Evolutionary conservation across 2,329 filamentous ascomycete species (phyloP), one percentile per base, ranked within the genome.

Genomic region (Leptosphaerulina australis): DNA sequence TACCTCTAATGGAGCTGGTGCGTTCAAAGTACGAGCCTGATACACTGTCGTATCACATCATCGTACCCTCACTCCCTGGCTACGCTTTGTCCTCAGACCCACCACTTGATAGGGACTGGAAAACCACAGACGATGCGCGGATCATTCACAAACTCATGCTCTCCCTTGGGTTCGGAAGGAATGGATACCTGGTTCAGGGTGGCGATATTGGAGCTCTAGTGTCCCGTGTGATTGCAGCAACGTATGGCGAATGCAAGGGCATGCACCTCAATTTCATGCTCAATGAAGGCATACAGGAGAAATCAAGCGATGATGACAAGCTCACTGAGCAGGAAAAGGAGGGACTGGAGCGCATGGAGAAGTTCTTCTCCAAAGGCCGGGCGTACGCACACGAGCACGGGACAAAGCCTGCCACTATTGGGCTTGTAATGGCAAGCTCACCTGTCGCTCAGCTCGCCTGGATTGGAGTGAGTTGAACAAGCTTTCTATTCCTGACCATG

Each of bases 381-480:
- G 81, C 76, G 0, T 87, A 85, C 60, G 75, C 76, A 0, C 41
- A 73, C 0, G 74, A 80, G 61, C 84, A 87, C 44, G 79, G 73
- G 1, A 83, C 81, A 0, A 69, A 79, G 7, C 80, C 83, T 0
- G 73, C 76, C 0, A 87, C 83, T 0, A 80, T 85, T 34, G 82
- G 83, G 0, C 73, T 84, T 4, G 79, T 76, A 0, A 66, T 87
- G 1, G 72, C 77, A 3, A 71, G 79, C 4, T 83, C 73, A 25
- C 84, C 84, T 0, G 53, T 86, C 1, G 80, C 82, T 0, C 61
- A 86, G 15, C 73, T 87, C 2, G 76, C 79, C 5, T 87, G 83
- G 78, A 74, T 84, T 20, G 80, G 78, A 30, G 48, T 50, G 36
- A 26, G 48, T 31, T 12, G n/a, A 5, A 14, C 4, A 28, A 26